Evolutionary conservation across 1,284 basidiomycete species (phyloP).

Genomic region (Austropuccinia psidii): DNA sequence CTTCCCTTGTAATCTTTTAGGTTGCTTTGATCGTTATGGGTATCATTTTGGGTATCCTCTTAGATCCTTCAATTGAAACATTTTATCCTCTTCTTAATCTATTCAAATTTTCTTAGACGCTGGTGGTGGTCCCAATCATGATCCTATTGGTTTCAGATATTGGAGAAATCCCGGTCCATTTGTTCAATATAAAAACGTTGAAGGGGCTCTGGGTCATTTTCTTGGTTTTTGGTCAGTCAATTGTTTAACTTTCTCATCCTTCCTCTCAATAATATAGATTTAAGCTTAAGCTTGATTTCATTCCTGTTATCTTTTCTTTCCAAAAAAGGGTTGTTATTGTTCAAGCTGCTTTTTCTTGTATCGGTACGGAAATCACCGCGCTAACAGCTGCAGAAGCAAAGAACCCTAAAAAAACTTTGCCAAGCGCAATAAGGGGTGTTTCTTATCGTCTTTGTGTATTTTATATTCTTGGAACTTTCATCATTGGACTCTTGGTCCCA

Average conservation of each 20-base stretch:
- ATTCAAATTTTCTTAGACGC: slow-evolving; percentile 55
- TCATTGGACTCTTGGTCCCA: slow-evolving; percentile 71
- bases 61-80: neutral
- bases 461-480: slow-evolving; percentile 51
- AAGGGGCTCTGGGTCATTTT: slow-evolving; percentile 49
- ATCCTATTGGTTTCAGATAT: slow-evolving; percentile 51
- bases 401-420: slow-evolving; percentile 47
- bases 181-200: slow-evolving; percentile 45
- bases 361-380: slow-evolving; percentile 46
- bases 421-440: slow-evolving; percentile 51
- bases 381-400: slow-evolving; percentile 48
- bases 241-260: neutral
- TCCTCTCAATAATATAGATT: too few species aligned
- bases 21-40: slow-evolving; percentile 21
- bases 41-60: slow-evolving; percentile 21
- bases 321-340: slow-evolving; percentile 50
- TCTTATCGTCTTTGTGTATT: slow-evolving; percentile 60
- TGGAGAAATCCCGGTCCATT: slow-evolving; percentile 52
- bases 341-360: slow-evolving; percentile 48
- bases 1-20: neutral
- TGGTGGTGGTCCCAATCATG: slow-evolving; percentile 48
- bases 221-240: slow-evolving; percentile 52
- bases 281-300: neutral
- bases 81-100: neutral
- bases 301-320: too few species aligned